Base-by-base conservation (phyloP, 208 protist species). In the Sergeia podlipaevii region DNA sequence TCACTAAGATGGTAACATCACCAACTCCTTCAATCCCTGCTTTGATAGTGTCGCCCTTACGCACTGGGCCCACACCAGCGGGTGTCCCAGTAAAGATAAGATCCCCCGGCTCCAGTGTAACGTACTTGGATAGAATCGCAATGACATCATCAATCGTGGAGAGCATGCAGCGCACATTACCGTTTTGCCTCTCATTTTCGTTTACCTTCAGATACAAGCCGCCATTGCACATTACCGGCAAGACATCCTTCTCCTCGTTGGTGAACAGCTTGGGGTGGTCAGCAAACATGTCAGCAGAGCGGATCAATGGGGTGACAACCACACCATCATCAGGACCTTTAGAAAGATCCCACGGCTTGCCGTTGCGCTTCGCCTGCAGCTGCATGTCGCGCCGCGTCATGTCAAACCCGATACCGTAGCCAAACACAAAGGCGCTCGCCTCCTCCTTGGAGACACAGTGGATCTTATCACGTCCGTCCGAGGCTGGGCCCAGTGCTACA, bases 381-480 rank as follows among this genome's bases (percentile, higher is more conserved):
- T 96, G 91, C 41, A 93, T 11, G 42, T 93, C 82, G n/a, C 91
- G 75, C 1, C 78, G 76, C 0, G 91, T 96, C 78, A 96, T 85
- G 68, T 96, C 91, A 7, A 96, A 60, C 18, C 79, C 83, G 7
- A 96, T 56, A 2, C 57, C 84, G 50, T 93, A 96, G 27, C 80
- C 91, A 42, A 71, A 76, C 15, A 96, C 80, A 29, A 89, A 55
- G 7, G 76, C 45, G 8, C 72, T 34, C 24, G 63, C 90, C 4
- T 81, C 62, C 46, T 74, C 59, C 10, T n/a, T n/a, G 68, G 41
- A 0, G 67, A 37, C 3, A 95, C 48, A 38, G 85, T 80, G 34
- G 55, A 51, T 38, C 60, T 73, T 17, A 32, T 55, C 33, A 23
- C 28, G 7, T 59, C 58, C 34, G 0, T 23, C 48, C 2, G n/a